Evolutionary conservation across 495 filamentous ascomycete genomes (phyloP).

Genomic region (Trichoderma erinaceum): DNA sequence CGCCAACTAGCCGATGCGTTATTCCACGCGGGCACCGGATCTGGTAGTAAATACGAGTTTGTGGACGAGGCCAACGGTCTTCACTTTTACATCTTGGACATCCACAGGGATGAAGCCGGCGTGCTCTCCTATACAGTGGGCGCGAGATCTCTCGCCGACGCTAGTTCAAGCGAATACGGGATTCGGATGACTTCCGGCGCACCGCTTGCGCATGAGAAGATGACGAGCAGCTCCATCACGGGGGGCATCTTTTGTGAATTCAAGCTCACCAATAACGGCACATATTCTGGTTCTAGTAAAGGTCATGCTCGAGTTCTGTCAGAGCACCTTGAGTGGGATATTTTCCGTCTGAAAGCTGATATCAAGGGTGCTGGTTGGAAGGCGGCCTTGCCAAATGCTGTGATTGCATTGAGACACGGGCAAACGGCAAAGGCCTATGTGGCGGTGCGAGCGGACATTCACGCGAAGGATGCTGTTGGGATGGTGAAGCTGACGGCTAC

Average conservation of each 20-base stretch:
- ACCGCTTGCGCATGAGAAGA: not conserved
- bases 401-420: slow-evolving; percentile 27
- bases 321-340: slow-evolving; percentile 25
- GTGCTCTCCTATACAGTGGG: slow-evolving; percentile 34
- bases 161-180: slow-evolving; percentile 26
- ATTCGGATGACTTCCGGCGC: slow-evolving; percentile 25
- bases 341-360: slow-evolving; percentile 28
- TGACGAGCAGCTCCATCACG: slow-evolving; percentile 2
- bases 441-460: slow-evolving; percentile 26
- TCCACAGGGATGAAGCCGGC: slow-evolving; percentile 29
- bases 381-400: slow-evolving; percentile 31
- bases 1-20: slow-evolving; percentile 37
- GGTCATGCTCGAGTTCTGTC: slow-evolving; percentile 29
- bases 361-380: slow-evolving; percentile 31
- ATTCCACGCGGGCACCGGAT: slow-evolving; percentile 39
- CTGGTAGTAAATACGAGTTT: slow-evolving; percentile 34
- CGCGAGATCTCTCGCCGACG: slow-evolving; percentile 30
- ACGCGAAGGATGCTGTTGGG: slow-evolving; percentile 21
- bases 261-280: slow-evolving; percentile 30
- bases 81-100: slow-evolving; percentile 35
- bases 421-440: slow-evolving; percentile 27
- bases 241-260: slow-evolving; percentile 30
- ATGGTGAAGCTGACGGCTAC: slow-evolving; percentile 33
- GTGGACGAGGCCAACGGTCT: slow-evolving; percentile 33
- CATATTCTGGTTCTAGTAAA: slow-evolving; percentile 15